Evolutionary conservation across 345 rosid species (phyloP), one percentile per base, ranked within the genome.

Genomic region (Ailanthus altissimus): DNA sequence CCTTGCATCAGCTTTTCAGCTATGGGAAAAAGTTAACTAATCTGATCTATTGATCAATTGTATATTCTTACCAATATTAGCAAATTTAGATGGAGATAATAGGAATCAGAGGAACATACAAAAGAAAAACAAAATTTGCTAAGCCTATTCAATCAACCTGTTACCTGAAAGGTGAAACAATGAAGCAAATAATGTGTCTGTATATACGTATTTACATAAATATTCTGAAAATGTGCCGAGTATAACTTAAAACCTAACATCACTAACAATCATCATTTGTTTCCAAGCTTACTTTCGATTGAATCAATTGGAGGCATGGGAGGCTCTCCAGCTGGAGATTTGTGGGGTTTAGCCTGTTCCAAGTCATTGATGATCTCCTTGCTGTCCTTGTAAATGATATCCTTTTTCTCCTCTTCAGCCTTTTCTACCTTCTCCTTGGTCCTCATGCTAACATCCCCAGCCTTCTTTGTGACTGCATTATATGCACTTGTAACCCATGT

Each of bases 401-500:
- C 86, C 40, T 57, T 81, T 23, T 81, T 86, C 45, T 81, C 83
- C 72, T 82, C 87, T 70, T 81, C 84, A 0, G 85, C 84, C 80
- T 73, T 81, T 8, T 74, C 85, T 13, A 83, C 84, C 70, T 85
- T 88, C 74, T 80, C 88, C 73, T 76, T 80, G 0, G 90, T 84
- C 86, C 82, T 83, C 20, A 8, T 40, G 23, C 79, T 76, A 28
- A 85, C 85, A 67, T 84, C 90, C 70, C 68, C 85, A 32, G 87
- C 87, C 5, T 85, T 81, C 84, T 78, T 86, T 5, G 84, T 69
- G 10, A 85, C 90, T 5, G 60, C 75, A 59, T n/a, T 78, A 59
- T 82, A 61, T 0, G 88, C 90, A 28, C 73, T 83, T n/a, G 86
- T 80, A 58, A 82, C 81, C 88, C 92, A 86, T 0, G 81, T 70